Conservation (phyloP, 2,329 filamentous ascomycete genomes). For the Balansia obtecta region DNA sequence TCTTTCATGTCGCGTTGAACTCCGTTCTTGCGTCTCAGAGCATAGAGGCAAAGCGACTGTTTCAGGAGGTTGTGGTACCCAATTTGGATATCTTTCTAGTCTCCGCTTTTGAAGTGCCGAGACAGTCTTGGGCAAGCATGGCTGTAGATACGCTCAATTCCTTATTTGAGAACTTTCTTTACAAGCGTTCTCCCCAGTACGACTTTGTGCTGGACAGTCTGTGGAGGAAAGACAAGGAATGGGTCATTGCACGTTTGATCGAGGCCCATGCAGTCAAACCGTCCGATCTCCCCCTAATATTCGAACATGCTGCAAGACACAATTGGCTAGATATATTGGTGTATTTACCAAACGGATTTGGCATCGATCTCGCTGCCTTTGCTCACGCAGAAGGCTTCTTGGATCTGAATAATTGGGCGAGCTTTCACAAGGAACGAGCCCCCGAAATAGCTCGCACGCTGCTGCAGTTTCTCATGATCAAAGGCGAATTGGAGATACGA, state of each 20-base stretch:
- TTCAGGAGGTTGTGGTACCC: conserved; percentile 55
- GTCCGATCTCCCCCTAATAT: conserved; percentile 29
- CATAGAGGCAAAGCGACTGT: conserved; percentile 50
- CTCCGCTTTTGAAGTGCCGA: conserved; percentile 63
- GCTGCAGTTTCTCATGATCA: conserved; percentile 70
- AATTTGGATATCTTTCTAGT: conserved; percentile 71
- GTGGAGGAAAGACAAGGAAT: conserved; percentile 82
- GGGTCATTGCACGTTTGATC: conserved; percentile 72
- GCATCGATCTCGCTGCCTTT: conserved; percentile 73
- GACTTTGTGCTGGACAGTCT: conserved; percentile 84
- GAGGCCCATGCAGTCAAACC: conserved; percentile 68
- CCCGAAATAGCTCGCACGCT: conserved; percentile 59
- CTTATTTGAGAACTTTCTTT: conserved; percentile 72
- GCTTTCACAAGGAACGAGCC: conserved; percentile 53
- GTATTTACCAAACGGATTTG: conserved; percentile 69
- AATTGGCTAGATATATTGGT: conserved; percentile 76
- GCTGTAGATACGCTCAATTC: conserved; percentile 65
- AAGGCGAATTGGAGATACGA: conserved; percentile 67
- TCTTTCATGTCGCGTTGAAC: conserved; percentile 52
- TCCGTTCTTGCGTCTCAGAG: conserved; percentile 49
- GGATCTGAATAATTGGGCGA: conserved; percentile 71
- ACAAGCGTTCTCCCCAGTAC: conserved; percentile 64
- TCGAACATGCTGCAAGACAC: conserved; percentile 61
- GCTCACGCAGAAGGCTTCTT: conserved; percentile 72
- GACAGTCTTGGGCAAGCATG: conserved; percentile 58